Percentiles rank a stretch among this genome's conserved stretches.
phyloP scores from a whole-genome alignment of 192 early-diverging fungal genomes.

The Jimgerdemannia flammicorona region DNA sequence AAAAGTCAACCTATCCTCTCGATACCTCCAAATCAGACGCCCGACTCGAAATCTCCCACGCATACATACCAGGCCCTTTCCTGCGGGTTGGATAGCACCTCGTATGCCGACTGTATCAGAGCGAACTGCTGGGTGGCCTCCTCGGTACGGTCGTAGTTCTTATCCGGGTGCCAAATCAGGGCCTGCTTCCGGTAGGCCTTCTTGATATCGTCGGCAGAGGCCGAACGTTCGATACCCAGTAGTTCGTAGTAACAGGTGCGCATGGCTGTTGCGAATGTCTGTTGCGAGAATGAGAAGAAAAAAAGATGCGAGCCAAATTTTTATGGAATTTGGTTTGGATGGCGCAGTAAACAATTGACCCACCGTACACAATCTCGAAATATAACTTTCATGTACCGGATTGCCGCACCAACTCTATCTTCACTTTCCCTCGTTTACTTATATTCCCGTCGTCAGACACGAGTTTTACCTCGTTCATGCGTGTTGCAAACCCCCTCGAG shows the following conservation, averaged over 20 bases:
- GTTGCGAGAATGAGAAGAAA: constrained; percentile 6
- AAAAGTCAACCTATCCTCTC: not conserved
- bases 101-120: constrained; percentile 89
- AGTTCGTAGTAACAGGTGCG: constrained; percentile 90
- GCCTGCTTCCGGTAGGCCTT: constrained; percentile 82
- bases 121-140: constrained; percentile 89
- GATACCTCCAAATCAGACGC: not conserved
- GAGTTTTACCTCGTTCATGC: too few species aligned
- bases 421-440: too few species aligned
- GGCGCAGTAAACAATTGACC: too few species aligned
- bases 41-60: too few species aligned
- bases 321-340: too few species aligned
- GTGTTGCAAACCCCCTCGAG: too few species aligned
- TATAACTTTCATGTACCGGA: too few species aligned
- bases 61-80: constrained; percentile 85
- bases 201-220: constrained; percentile 75
- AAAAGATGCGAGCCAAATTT: not conserved
- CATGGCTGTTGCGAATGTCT: constrained; percentile 16
- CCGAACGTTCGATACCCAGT: constrained; percentile 74
- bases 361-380: too few species aligned
- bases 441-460: too few species aligned
- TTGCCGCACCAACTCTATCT: too few species aligned
- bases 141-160: constrained; percentile 78
- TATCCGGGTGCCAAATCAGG: constrained; percentile 84
- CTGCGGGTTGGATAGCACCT: constrained; percentile 87